Evolutionary conservation across 2,329 filamentous ascomycete genomes (phyloP), one percentile per base, ranked within the genome.

Genomic region (Beauveria caledonica): DNA sequence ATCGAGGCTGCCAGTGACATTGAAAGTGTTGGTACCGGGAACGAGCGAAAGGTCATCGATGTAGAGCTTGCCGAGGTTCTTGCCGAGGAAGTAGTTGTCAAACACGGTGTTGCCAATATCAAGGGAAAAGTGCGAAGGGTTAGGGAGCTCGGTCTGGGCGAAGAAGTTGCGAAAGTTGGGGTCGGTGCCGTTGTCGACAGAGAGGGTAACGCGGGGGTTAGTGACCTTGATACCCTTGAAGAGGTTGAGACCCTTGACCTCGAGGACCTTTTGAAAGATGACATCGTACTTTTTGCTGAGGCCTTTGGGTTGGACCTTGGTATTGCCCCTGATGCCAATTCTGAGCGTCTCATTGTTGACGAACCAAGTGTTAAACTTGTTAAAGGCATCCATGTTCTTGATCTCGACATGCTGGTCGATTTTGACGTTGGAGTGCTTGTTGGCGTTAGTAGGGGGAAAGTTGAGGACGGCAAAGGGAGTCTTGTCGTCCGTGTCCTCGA

Each of bases 101-200:
- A 88, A 86, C 29, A 80, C 81, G 40, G 83, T 76, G 66, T 88
- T 86, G 66, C 87, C 87, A 66, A 89, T 80, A 39, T 86, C 80
- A 57, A 89, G 77, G n/a, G 79, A 83, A 68, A 87, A 78, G 56
- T 82, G 72, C 1, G 86, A 87, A 7, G 77, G 79, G 70, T 89
- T 90, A 64, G 84, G 85, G 55, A 89, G 85, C 60, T 76, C 75
- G 61, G 80, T 79, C 15, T 75, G 80, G 65, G 80, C 86, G 56
- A 78, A 73, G 73, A 89, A 86, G 74, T 88, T 89, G 68, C 80
- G 77, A 23, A 52, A 57, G 49, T 66, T 60, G 48, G 51, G 40
- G 11, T 42, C 42, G 63, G 76, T 78, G 58, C 79, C 74, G 10
- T 68, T 63, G 58, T 76, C 68, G 15, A 67, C 61, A 29, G 69